These are phyloP conservation scores for Globisporangium spinosum DNA, from an alignment of 352 stramenopile genomes.

Conservation along the genomic window DNA sequence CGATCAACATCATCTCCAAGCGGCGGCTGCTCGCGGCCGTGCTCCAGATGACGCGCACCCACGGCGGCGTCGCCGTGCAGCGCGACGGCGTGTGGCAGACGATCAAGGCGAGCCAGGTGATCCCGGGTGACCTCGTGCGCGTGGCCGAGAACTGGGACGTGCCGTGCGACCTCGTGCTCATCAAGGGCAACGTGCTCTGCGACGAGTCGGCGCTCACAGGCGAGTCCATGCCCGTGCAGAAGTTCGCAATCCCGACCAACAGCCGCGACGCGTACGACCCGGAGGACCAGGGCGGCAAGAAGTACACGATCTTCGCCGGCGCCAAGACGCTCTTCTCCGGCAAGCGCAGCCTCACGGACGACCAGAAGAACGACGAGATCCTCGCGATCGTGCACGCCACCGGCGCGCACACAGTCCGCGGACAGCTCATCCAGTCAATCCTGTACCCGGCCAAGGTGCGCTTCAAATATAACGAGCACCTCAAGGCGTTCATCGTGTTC, in stretches of 20 bases:
- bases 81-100: slow-evolving; percentile 38
- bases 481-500: slow-evolving; percentile 60
- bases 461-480: slow-evolving; percentile 86
- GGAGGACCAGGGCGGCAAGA: slow-evolving; percentile 42
- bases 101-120: slow-evolving; percentile 29
- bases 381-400: slow-evolving; percentile 64
- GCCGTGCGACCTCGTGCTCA: slow-evolving; percentile 53
- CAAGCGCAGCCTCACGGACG: slow-evolving; percentile 24
- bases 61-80: slow-evolving; percentile 46
- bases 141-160: slow-evolving; percentile 44
- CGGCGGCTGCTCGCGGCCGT: slow-evolving; percentile 39
- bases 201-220: slow-evolving; percentile 55
- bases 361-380: slow-evolving; percentile 36
- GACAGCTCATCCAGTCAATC: slow-evolving; percentile 75
- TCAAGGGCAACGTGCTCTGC: slow-evolving; percentile 44
- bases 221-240: slow-evolving; percentile 73
- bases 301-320: slow-evolving; percentile 75
- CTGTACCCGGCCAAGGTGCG: slow-evolving; percentile 69
- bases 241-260: slow-evolving; percentile 47
- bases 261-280: slow-evolving; percentile 32
- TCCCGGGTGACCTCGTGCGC: slow-evolving; percentile 46
- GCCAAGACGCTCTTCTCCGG: slow-evolving; percentile 49
- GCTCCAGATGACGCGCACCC: slow-evolving; percentile 41
- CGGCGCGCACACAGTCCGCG: slow-evolving; percentile 64
- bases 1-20: slow-evolving; percentile 47